A percentile compares a stretch with the other conserved stretches of the same genome.
phyloP scores from a whole-genome alignment of 371 early-diverging fungal species.

The Apophysomyces sp. region DNA sequence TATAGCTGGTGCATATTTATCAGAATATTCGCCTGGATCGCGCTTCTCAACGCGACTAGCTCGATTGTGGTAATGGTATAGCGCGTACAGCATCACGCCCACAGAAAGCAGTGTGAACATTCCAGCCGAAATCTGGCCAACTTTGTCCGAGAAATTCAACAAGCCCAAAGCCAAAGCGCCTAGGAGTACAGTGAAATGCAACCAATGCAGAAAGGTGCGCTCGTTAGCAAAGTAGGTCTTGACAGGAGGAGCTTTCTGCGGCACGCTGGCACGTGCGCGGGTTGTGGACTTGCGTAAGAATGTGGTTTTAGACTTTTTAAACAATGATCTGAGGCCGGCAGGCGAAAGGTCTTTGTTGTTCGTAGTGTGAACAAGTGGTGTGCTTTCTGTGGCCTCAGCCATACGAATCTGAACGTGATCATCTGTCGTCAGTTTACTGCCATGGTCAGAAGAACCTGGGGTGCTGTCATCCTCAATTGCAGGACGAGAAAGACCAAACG shows the following conservation, averaged over 20 bases:
- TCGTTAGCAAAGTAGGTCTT: conserved; percentile 98
- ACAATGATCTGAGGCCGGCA: conserved; percentile 20
- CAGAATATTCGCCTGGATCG: conserved; percentile 63
- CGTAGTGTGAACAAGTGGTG: conserved; percentile 13
- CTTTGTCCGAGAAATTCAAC: conserved; percentile 73
- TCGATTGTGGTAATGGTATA: conserved; percentile 85
- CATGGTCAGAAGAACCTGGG: conserved; percentile 26
- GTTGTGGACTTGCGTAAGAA: neutral
- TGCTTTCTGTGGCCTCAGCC: conserved; percentile 22
- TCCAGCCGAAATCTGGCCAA: conserved; percentile 65
- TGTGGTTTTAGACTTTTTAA: conserved; percentile 21
- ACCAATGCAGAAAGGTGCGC: conserved; percentile 91
- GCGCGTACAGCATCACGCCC: conserved; percentile 80
- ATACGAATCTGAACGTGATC: conserved; percentile 37
- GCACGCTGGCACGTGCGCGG: conserved; percentile 11
- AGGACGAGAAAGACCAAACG: conserved; percentile 45
- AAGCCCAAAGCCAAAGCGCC: conserved; percentile 72
- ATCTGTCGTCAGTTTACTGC: conserved; percentile 18
- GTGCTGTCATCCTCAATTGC: conserved; percentile 26
- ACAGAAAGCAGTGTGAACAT: conserved; percentile 69
- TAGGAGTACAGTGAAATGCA: conserved; percentile 64
- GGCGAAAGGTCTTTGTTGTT: conserved; percentile 19
- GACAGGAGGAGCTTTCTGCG: conserved; percentile 49
- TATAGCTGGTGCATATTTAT: conserved; percentile 71
- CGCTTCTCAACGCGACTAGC: conserved; percentile 62